phyloP scores from a whole-genome alignment of 2,329 filamentous ascomycete genomes.

The Colletotrichum sp. region DNA sequence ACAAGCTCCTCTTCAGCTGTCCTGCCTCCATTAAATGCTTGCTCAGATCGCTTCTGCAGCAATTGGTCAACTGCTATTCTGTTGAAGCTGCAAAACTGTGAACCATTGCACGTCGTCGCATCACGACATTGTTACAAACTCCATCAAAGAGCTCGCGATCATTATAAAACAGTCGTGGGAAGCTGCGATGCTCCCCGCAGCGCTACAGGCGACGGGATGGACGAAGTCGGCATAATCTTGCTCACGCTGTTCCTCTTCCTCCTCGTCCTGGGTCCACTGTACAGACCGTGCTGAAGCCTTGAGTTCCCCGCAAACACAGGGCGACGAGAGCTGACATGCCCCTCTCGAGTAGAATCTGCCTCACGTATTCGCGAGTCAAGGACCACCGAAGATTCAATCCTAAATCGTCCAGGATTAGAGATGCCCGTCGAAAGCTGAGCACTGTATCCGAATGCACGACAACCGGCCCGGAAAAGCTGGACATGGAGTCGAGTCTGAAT shows the following conservation, averaged over 20 bases:
- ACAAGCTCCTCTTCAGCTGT: background rate
- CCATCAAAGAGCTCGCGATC: background rate
- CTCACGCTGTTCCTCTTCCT: constrained; percentile 13
- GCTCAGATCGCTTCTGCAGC: background rate
- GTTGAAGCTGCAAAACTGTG: background rate
- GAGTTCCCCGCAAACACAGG: background rate
- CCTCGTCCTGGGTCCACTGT: constrained; percentile 4
- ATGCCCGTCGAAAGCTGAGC: constrained; percentile 33
- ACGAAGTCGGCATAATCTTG: constrained; percentile 16
- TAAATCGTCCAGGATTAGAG: constrained; percentile 1
- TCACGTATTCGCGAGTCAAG: constrained; percentile 1
- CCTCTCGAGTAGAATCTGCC: background rate
- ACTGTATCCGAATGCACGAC: constrained; percentile 31
- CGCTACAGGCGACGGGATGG: background rate
- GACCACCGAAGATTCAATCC: constrained; percentile 21
- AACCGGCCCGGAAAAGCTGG: constrained; percentile 4
- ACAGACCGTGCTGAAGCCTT: constrained; percentile 9
- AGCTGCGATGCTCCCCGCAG: background rate
- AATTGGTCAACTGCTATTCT: background rate
- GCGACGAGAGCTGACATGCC: background rate
- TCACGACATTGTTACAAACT: background rate
- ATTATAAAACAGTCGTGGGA: background rate
- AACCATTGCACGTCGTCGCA: background rate
- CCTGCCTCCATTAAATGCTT: background rate
- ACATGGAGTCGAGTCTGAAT: constrained; percentile 1